Base-by-base conservation (phyloP, 148 eudicot species). In the Camellia sinensis region DNA sequence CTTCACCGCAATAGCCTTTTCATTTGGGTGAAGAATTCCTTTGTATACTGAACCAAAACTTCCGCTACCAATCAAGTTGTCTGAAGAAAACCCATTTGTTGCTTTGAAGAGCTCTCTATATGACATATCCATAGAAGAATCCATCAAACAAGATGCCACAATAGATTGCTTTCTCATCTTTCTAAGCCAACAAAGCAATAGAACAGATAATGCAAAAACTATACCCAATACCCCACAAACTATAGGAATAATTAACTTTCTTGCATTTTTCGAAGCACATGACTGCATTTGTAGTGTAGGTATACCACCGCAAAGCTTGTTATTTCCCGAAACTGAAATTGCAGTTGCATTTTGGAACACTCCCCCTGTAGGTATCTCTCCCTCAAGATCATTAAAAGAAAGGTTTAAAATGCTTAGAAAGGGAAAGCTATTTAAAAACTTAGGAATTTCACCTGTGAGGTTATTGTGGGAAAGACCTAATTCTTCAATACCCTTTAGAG, bases 371-470 rank as follows among this genome's bases (percentile, higher is more conserved):
- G 88, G 88, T 7, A 86, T 64, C 19, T 57, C 69, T 9, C 88
- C 86, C 76, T 82, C 84, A 77, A 86, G 74, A 44, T 60, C 45
- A 45, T 86, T 86, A 79, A 77, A 81, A 7, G 89, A 86, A 4
- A 86, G 56, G 57, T 81, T 81, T 63, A 74, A 17, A 44, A 70
- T 9, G 22, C 52, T 18, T 18, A 79, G 44, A 41, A 74, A 19
- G 22, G 29, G 43, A 17, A 50, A 76, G 48, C 29, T 76, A 9
- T 5, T 62, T 60, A 18, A 81, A 11, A 57, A 69, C 37, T 29
- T 29, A 14, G 84, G 84, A 43, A 82, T 73, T 41, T 44, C 1
- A 0, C 84, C 81, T 2, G 84, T 60, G 17, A 82, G 61, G 37
- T 82, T 73, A 18, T 82, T 82, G 12, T 59, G 53, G 3, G 84